Evolutionary conservation across 257 asterid genomes (phyloP).

Genomic region (Solanum microdontum): DNA sequence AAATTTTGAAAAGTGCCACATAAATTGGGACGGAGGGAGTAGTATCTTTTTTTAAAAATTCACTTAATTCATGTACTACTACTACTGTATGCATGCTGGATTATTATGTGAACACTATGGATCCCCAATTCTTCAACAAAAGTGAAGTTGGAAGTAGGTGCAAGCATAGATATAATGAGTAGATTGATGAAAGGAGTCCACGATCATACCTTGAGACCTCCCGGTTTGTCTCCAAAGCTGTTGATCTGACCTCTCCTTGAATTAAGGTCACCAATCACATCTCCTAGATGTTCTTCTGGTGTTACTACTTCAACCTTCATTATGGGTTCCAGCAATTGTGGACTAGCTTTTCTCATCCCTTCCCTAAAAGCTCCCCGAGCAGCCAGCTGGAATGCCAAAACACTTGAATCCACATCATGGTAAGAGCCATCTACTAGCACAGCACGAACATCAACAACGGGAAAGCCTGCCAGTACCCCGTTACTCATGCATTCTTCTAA

Average conservation of each 20-base stretch:
- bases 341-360: constrained; percentile 91
- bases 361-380: constrained; percentile 95
- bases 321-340: constrained; percentile 80
- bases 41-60: not conserved
- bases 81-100: not conserved
- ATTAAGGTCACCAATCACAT: constrained; percentile 92
- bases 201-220: constrained; percentile 77
- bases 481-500: constrained; percentile 90
- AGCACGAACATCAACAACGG: constrained; percentile 93
- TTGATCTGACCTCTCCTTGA: constrained; percentile 93
- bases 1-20: not conserved
- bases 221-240: constrained; percentile 95
- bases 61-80: not conserved
- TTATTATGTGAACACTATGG: not conserved
- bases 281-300: constrained; percentile 96
- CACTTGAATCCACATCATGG: constrained; percentile 97
- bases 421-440: constrained; percentile 90
- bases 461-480: constrained; percentile 90
- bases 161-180: not conserved
- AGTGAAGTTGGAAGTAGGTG: not conserved
- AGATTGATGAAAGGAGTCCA: not conserved
- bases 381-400: constrained; percentile 92
- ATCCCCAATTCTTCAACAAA: not conserved
- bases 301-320: constrained; percentile 94
- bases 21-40: not conserved